A percentile compares a stretch with the other conserved stretches of the same genome.
Evolutionary conservation across 305 asterid genomes (phyloP).

Genomic region (Fraxinus dipetala): DNA sequence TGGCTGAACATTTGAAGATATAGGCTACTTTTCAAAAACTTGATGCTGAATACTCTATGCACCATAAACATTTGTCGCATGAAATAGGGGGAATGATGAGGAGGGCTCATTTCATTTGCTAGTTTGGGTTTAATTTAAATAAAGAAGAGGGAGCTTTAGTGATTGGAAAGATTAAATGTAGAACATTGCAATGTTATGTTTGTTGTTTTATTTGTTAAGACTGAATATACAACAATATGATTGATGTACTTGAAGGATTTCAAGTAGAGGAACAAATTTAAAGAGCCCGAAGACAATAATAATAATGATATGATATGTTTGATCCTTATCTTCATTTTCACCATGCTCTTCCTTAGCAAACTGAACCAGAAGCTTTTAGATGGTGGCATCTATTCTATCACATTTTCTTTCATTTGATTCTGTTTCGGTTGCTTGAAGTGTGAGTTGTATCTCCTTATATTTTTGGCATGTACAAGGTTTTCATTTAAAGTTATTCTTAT

Average conservation of each 20-base stretch:
- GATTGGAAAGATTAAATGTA: neutral
- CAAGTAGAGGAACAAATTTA: neutral
- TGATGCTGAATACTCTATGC: neutral
- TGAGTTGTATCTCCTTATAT: neutral
- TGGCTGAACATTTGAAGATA: neutral
- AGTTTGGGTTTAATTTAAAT: neutral
- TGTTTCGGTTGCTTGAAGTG: neutral
- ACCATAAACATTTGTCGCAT: neutral
- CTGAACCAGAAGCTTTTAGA: conserved; percentile 6
- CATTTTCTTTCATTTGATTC: conserved; percentile 8
- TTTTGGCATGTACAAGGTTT: conserved; percentile 6
- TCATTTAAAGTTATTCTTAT: neutral
- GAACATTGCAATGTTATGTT: neutral
- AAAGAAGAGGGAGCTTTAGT: neutral
- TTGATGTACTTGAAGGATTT: neutral
- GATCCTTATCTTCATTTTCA: neutral
- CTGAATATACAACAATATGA: neutral
- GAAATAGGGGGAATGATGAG: neutral
- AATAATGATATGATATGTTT: neutral
- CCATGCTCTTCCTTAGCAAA: neutral
- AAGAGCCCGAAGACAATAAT: neutral
- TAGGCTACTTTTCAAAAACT: neutral
- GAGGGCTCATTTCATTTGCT: neutral
- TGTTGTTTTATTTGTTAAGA: neutral
- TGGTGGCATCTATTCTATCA: conserved; percentile 14